phyloP scores from a whole-genome alignment of 495 filamentous ascomycete species.

The Viridothelium virens region DNA sequence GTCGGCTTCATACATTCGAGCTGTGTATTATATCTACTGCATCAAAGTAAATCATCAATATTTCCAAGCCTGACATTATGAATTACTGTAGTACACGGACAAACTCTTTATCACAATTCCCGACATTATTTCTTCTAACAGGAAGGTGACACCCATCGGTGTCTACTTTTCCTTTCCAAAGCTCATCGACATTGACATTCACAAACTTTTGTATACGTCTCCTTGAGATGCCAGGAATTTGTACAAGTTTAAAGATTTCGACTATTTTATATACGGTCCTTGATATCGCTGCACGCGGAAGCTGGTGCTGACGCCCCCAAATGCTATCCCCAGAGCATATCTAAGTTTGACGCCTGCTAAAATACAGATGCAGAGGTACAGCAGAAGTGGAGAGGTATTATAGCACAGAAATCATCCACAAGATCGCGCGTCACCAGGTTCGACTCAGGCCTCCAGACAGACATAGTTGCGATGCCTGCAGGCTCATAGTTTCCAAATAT shows the following conservation, averaged over 20 bases:
- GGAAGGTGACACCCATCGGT: too few relatives aligned
- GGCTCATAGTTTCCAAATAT: not conserved
- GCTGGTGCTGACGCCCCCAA: constrained; percentile 2
- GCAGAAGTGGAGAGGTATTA: not conserved
- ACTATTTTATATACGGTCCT: not conserved
- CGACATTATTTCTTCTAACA: too few relatives aligned
- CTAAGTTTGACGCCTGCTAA: constrained; percentile 10
- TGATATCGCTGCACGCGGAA: not conserved
- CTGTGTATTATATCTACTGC: too few relatives aligned
- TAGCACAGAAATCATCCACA: not conserved
- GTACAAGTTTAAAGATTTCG: not conserved
- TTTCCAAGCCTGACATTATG: too few relatives aligned
- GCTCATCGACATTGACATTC: not conserved
- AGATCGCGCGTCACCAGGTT: not conserved
- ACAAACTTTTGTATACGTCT: not conserved
- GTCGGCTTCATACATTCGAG: too few relatives aligned
- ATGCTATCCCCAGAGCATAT: constrained; percentile 7
- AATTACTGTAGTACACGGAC: too few relatives aligned
- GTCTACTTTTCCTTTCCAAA: too few relatives aligned
- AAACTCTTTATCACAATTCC: too few relatives aligned
- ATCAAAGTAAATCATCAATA: too few relatives aligned
- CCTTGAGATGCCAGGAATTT: not conserved
- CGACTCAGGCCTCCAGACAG: not conserved
- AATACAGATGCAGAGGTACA: constrained; percentile 7
- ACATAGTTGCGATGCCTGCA: not conserved